Evolutionary conservation across 2,329 filamentous ascomycete genomes (phyloP).

Genomic region (Domatiomyces globalis): DNA sequence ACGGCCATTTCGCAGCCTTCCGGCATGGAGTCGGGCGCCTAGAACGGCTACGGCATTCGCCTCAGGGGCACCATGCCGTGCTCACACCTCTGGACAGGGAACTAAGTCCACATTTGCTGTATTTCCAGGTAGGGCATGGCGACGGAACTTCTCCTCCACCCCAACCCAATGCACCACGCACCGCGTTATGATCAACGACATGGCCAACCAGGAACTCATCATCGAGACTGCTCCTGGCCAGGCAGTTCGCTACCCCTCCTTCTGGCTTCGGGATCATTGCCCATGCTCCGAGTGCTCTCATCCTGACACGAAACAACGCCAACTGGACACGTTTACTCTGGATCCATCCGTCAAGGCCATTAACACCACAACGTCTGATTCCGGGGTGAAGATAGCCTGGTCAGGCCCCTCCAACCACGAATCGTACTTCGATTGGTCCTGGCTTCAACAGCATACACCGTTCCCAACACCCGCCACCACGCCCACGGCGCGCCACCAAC

Average conservation of each 20-base stretch:
- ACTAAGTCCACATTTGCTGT: neutral
- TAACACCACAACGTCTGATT: slow-evolving; percentile 1
- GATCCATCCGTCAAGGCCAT: slow-evolving; percentile 15
- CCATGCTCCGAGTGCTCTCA: slow-evolving; percentile 54
- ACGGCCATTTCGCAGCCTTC: neutral
- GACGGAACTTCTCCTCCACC: neutral
- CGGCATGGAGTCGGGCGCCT: neutral
- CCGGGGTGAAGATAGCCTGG: slow-evolving; percentile 12
- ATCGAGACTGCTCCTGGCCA: slow-evolving; percentile 14
- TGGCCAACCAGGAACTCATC: slow-evolving; percentile 17
- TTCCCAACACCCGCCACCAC: slow-evolving; percentile 18
- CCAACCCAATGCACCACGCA: neutral
- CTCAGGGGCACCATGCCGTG: neutral
- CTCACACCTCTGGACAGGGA: neutral
- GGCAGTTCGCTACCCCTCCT: slow-evolving; percentile 15
- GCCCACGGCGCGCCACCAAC: neutral
- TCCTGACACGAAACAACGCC: slow-evolving; percentile 54
- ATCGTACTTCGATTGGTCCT: slow-evolving; percentile 53
- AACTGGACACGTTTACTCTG: slow-evolving; percentile 54
- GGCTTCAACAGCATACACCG: slow-evolving; percentile 39
- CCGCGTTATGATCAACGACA: slow-evolving; percentile 15
- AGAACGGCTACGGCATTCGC: neutral
- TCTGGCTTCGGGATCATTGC: slow-evolving; percentile 51
- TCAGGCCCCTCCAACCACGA: slow-evolving; percentile 38
- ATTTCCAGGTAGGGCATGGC: neutral